Evolutionary conservation across 805 yeast genomes (phyloP), one percentile per base, ranked within the genome.

Genomic region (Wickerhamomyces canadensis): DNA sequence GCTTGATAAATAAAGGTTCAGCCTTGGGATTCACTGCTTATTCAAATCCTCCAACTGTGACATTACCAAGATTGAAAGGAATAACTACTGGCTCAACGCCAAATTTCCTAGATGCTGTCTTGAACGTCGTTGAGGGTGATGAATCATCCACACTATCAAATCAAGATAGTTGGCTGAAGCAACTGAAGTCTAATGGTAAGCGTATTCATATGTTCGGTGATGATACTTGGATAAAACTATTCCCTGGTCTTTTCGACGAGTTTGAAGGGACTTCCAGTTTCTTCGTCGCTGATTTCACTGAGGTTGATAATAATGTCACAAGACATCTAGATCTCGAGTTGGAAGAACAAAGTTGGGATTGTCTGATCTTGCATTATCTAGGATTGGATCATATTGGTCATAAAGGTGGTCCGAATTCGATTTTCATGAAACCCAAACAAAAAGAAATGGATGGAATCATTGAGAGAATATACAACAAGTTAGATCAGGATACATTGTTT

Each of bases 331-430:
- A 75, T 28, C 47, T 55, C 6, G 85, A 86, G 46, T 57, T 91
- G 19, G 37, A 48, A 10, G 53, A 60, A 1, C 51, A 55, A 10
- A 57, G 63, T 2, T 93, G 98, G 98, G 96, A 93, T 55, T 82
- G 80, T 5, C 63, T 93, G 43, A 81, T 93, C 27, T 63, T 93
- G 27, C 99, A 93, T 57, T 93, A 91, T 52, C 64, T 93, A 15
- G 99, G 99, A 0, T 65, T 93, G 21, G 99, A 93, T 56, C 99
- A 93, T 57, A 93, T 93, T 51, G 99, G 99, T 2, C 99, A 93
- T 58, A 91, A 88, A 56, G 94, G 95, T 31, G 99, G 99, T 0
- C 91, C 98, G 0, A 51, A 63, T 6, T 86, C 96, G 10, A 61
- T 73, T 0, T 79, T 77, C 48, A 93, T 93, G 98, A 75, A 78